phyloP scores from a whole-genome alignment of 1,139 yeast species.

The Scheffersomyces titani region DNA sequence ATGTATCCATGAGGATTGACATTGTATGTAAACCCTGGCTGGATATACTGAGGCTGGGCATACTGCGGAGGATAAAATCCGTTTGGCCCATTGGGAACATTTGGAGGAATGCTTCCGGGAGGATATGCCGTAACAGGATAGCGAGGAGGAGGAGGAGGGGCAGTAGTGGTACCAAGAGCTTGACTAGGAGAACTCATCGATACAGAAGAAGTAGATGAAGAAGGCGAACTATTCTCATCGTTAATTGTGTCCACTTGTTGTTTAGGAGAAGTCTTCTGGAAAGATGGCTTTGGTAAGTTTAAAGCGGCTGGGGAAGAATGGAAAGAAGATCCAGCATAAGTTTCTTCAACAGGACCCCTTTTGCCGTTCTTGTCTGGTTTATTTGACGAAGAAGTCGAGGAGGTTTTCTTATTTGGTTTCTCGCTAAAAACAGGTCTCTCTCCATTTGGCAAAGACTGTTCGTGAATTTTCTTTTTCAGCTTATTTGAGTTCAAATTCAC shows the following conservation, averaged over 20 bases:
- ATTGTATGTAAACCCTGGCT: conserved; percentile 32
- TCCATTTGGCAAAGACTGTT: conserved; percentile 19
- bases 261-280: conserved; percentile 36
- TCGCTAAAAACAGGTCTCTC: conserved; percentile 19
- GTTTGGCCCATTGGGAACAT: conserved; percentile 2
- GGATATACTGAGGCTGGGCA: conserved; percentile 14
- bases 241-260: conserved; percentile 6
- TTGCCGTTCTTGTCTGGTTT: conserved; percentile 17
- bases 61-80: conserved; percentile 5
- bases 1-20: conserved; percentile 35
- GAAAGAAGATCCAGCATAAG: conserved; percentile 60
- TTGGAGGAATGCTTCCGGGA: conserved; percentile 15
- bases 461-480: conserved; percentile 6
- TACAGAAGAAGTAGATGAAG: background rate
- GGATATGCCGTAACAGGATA: conserved; percentile 34
- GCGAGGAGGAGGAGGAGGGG: conserved; percentile 21
- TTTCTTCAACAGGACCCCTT: conserved; percentile 22
- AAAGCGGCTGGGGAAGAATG: conserved; percentile 60
- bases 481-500: background rate
- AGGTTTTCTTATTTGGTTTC: conserved; percentile 11
- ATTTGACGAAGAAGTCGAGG: conserved; percentile 10
- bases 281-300: conserved; percentile 58
- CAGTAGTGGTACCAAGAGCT: background rate
- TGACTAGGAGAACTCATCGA: conserved; percentile 6
- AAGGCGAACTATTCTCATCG: conserved; percentile 1